Evolutionary conservation across 805 yeast species (phyloP).

Genomic region (Zygosaccharomyces bailii): DNA sequence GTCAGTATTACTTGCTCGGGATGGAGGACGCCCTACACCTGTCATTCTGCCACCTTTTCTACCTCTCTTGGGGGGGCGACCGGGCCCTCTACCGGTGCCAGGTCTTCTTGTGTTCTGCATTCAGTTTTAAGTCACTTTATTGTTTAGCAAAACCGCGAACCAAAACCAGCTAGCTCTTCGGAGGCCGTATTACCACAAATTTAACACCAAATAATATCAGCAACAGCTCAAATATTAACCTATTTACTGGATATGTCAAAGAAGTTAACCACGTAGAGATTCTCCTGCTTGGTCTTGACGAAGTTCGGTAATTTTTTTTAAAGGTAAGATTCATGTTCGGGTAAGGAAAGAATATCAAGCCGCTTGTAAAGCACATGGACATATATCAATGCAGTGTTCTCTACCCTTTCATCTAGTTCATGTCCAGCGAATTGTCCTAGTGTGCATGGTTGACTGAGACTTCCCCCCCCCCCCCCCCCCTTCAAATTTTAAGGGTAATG

Average conservation of each 20-base stretch:
- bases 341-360: not conserved
- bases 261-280: not conserved
- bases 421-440: too few species aligned
- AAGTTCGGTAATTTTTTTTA: not conserved
- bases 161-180: slow-evolving; percentile 2
- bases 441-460: too few species aligned
- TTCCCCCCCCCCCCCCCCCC: too few species aligned
- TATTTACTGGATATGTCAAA: not conserved
- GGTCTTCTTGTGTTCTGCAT: slow-evolving; percentile 82
- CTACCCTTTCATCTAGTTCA: too few species aligned
- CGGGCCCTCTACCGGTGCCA: slow-evolving; percentile 65
- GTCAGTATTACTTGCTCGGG: slow-evolving; percentile 2
- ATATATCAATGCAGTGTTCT: too few species aligned
- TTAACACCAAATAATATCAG: not conserved
- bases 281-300: not conserved
- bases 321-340: not conserved
- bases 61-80: slow-evolving; percentile 7
- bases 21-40: not conserved
- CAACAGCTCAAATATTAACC: not conserved
- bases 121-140: slow-evolving; percentile 56
- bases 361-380: too few species aligned
- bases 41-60: slow-evolving; percentile 5
- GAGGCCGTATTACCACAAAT: not conserved
- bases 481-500: too few species aligned
- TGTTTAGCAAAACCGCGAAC: not conserved